Conservation (phyloP, 805 yeast species). For the Ogataea paraovalis region DNA sequence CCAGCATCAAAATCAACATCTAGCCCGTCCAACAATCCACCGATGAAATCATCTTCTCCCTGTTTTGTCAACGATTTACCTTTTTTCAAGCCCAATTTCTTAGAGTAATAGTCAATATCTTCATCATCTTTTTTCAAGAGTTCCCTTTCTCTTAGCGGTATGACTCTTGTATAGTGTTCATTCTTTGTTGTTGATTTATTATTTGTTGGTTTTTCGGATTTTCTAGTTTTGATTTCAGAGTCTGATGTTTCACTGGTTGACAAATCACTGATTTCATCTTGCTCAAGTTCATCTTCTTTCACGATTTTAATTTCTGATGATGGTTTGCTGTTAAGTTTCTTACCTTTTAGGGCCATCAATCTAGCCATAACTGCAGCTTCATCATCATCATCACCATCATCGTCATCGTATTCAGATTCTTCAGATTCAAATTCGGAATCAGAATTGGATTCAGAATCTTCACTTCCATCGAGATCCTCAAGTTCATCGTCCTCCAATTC, state of each 20-base stretch:
- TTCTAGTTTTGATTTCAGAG: constrained; percentile 7
- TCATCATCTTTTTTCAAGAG: constrained; percentile 60
- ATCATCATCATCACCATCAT: constrained; percentile 9
- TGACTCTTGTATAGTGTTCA: constrained; percentile 19
- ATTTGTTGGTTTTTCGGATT: constrained; percentile 7
- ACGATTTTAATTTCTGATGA: constrained; percentile 30
- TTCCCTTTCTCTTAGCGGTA: constrained; percentile 44
- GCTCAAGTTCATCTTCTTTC: constrained; percentile 25
- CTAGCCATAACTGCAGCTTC: constrained; percentile 51
- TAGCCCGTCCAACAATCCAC: constrained; percentile 78
- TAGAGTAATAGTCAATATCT: constrained; percentile 80
- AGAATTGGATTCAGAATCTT: background rate
- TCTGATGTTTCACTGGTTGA: background rate
- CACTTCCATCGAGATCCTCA: no score
- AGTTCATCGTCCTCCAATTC: constrained; percentile 10
- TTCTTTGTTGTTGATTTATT: constrained; percentile 7
- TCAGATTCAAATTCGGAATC: constrained; percentile 7
- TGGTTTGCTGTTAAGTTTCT: constrained; percentile 7
- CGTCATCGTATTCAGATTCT: constrained; percentile 2
- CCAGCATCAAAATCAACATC: constrained; percentile 40
- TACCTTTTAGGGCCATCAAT: background rate
- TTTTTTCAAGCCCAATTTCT: constrained; percentile 65
- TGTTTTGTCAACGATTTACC: constrained; percentile 46
- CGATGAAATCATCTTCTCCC: constrained; percentile 72
- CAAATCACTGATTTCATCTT: constrained; percentile 18